Base-by-base conservation (phyloP, 805 yeast genomes). In the Saccharomycopsis selenospora region DNA sequence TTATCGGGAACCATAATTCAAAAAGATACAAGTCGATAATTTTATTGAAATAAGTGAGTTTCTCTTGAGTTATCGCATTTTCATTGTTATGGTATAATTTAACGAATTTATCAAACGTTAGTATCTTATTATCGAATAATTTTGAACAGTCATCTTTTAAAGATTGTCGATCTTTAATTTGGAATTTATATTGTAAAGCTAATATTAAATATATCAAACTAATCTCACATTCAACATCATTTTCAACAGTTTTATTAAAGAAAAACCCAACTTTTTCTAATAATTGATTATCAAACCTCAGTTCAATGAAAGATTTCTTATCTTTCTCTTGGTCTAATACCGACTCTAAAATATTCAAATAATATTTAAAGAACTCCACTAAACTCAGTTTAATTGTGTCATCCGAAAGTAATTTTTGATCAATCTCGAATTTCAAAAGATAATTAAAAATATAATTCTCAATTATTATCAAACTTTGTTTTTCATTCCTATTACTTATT, bases 21-120 rank as follows among this genome's bases (percentile, higher is more conserved):
- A 46, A 46, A 13, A 14, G 10, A 23, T 42, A 40, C 11, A 23
- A 7, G 10, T 46, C 46, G 17, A 46, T 23, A 40, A 14, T 29
- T 28, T 40, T 13, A n/a, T 27, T 25, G 17, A 14, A 13, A n/a
- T 22, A 13, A 23, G 13, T 41, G 17, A 23, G n/a, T 7, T 22
- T 20, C 22, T 22, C 28, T n/a, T n/a, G n/a, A n/a, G n/a, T n/a
- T n/a, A n/a, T n/a, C 18, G 26, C 10, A 22, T 20, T 27, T 29
- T 26, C 36, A 27, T 28, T 18, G 18, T 28, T 17, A 20, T 25
- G n/a, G 20, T 24, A n/a, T 8, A 41, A 29, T 17, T 25, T 28
- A 23, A 29, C 23, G 24, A 27, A 24, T 4, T 10, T 18, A 11
- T 25, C 22, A 20, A 17, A 42, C n/a, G 22, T 18, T 24, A 14